A percentile compares a stretch with the other conserved stretches of the same genome.
These are phyloP conservation scores for Zoysia japonica DNA, from an alignment of 176 grass and related monocot species.

Conservation along the genomic window DNA sequence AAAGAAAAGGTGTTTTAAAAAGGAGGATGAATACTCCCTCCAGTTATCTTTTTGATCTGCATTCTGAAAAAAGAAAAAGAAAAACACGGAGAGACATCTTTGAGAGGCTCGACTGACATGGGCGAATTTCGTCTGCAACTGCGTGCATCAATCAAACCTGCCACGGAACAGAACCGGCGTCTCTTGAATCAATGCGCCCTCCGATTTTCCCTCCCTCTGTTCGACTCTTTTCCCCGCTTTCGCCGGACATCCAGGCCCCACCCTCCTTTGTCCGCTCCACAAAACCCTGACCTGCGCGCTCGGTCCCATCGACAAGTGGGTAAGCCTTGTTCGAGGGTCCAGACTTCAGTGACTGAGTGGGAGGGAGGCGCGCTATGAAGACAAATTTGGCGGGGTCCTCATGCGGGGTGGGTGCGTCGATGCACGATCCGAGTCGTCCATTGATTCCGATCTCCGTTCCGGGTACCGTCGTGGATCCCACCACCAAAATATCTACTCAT, in stretches of 20 bases:
- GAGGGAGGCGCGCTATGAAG: too few species aligned
- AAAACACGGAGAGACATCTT: not conserved
- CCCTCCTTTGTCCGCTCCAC: not conserved
- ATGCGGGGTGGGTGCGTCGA: not conserved
- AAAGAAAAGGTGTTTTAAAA: too few species aligned
- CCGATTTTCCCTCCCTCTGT: not conserved
- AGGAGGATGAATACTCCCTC: too few species aligned
- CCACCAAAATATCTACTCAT: not conserved
- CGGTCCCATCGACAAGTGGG: not conserved
- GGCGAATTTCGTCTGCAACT: not conserved
- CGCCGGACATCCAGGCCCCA: conserved; percentile 15
- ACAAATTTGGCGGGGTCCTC: too few species aligned
- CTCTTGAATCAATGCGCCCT: conserved; percentile 15
- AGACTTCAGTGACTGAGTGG: not conserved
- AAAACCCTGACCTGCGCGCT: not conserved
- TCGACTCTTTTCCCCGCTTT: conserved; percentile 32
- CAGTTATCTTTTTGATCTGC: not conserved
- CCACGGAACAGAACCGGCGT: not conserved
- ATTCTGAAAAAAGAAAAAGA: not conserved
- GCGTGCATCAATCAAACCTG: not conserved
- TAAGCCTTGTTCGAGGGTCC: rapidly evolving
- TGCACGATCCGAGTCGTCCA: not conserved
- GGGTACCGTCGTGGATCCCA: not conserved
- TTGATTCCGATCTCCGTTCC: not conserved
- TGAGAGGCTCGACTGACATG: not conserved